phyloP scores from a whole-genome alignment of 352 stramenopile genomes.

The Phytophthora uliginosa region DNA sequence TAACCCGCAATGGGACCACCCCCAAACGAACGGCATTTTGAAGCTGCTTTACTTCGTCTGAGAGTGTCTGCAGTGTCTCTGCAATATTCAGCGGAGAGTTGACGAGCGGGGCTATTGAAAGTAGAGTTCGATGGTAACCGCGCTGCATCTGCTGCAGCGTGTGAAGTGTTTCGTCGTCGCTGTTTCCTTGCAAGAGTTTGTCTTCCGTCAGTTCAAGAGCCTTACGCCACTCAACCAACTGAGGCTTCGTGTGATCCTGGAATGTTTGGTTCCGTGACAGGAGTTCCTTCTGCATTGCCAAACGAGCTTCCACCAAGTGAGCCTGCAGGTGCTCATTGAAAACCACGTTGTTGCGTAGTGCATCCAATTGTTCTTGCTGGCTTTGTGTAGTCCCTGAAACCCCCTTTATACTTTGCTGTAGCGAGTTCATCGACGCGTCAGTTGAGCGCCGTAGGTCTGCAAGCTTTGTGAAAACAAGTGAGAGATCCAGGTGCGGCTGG shows the following conservation, averaged over 20 bases:
- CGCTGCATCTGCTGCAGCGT: conserved; percentile 75
- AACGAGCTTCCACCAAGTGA: conserved; percentile 59
- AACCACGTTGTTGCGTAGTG: conserved; percentile 55
- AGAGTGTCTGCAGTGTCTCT: conserved; percentile 64
- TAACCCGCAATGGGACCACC: conserved; percentile 44
- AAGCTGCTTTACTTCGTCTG: conserved; percentile 69
- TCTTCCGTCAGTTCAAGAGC: conserved; percentile 70
- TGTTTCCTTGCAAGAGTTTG: conserved; percentile 60
- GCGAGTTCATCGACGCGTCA: conserved; percentile 62
- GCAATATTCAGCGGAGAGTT: conserved; percentile 68
- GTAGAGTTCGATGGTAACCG: conserved; percentile 66
- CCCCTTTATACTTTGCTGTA: conserved; percentile 62
- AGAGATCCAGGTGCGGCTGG: conserved; percentile 68
- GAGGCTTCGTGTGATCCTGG: conserved; percentile 74
- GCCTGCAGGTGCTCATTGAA: conserved; percentile 71
- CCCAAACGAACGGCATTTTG: conserved; percentile 60
- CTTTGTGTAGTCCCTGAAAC: conserved; percentile 46
- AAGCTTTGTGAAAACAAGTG: conserved; percentile 86
- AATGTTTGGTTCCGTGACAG: conserved; percentile 74
- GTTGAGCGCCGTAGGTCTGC: conserved; percentile 71
- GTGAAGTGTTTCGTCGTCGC: conserved; percentile 69
- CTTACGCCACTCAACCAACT: conserved; percentile 77
- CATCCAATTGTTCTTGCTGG: conserved; percentile 67
- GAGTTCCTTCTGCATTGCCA: conserved; percentile 78
- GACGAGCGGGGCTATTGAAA: conserved; percentile 69